Base-by-base conservation (phyloP, 2,329 filamentous ascomycete species). In the Cladorrhinum sp. region DNA sequence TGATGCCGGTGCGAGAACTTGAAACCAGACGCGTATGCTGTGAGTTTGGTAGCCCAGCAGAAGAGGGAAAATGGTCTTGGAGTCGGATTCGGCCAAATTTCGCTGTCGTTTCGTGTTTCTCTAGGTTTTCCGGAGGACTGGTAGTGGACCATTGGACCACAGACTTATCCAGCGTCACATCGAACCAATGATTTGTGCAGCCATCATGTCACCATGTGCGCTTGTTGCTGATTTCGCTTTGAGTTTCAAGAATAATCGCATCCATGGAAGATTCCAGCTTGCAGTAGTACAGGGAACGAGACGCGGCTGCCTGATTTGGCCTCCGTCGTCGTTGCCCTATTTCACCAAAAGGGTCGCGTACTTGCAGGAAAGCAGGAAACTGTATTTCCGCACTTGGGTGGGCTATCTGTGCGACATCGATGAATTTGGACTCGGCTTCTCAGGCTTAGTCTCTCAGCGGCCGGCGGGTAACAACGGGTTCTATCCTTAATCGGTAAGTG, bases 11-110 rank as follows among this genome's bases (percentile, higher is more conserved):
- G 33, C 12, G 18, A 55, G 23, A 24, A 48, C 53, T 62, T 63
- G 60, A 66, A 63, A 66, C 62, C 52, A 46, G 42, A 46, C n/a
- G 42, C 42, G 42, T 20, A 8, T 46, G 42, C 53, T 54, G 59
- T 23, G 49, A 50, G 52, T 62, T 33, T 23, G 58, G n/a, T 24
- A 23, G 46, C 20, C 28, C 58, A 56, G 36, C 48, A 60, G 42
- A n/a, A 48, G 36, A 23, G 33, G 39, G 14, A 56, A 56, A 26
- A 20, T 28, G 36, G 36, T 18, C 21, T 56, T 23, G 33, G 36
- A 56, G 33, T 56, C 36, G 24, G 26, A 57, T 26, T 49, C 39
- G 39, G 54, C 26, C 33, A 57, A 56, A 57, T 57, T 20, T 57
- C 54, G 54, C 54, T 57, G 39, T 49, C 21, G 54, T 49, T 57